Evolutionary conservation across 306 rosid genomes (phyloP), one percentile per base, ranked within the genome.

Genomic region (Lablab purpureus): DNA sequence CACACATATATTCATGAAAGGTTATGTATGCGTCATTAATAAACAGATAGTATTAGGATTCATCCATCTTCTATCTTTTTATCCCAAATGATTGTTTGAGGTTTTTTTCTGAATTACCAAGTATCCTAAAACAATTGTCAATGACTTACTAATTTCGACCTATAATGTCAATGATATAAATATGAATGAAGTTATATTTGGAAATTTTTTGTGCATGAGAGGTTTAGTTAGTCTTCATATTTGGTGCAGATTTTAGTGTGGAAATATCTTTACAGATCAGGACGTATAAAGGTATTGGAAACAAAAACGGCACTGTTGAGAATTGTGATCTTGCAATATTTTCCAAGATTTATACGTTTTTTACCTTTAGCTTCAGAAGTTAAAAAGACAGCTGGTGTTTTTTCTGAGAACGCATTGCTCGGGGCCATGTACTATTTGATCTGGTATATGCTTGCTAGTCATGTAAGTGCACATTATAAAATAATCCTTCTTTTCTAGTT

Each of bases 381-480:
- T 54, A 95, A 95, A 74, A 95, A 92, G 86, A 88, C 91, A 18
- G 94, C 97, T 1, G 97, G 97, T 70, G 92, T 90, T 59, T 91
- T 95, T 40, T 88, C 99, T 54, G 94, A 91, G 77, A 90, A 90
- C 84, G 99, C 99, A 50, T 85, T 91, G 79, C 84, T 91, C 1
- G 97, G 97, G 36, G 97, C 98, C 71, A 87, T 87, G 11, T 91
- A 92, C 90, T 92, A 95, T 87, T 81, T 95, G 89, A 89, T 92
- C 21, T 85, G 93, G 89, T 92, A 87, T 66, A 81, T 95, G 89
- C 96, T 95, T 80, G 91, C 95, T 62, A 90, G 96, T 77, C 98
- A 95, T 81, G 99, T 95, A 85, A 87, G 93, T 80, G 7, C 36
- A 11, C 60, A 37, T 19, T 22, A 36, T 14, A 45, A 80, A 64